Conservation (phyloP, 768 basidiomycete genomes). For the Tricholoma flavovirens region DNA sequence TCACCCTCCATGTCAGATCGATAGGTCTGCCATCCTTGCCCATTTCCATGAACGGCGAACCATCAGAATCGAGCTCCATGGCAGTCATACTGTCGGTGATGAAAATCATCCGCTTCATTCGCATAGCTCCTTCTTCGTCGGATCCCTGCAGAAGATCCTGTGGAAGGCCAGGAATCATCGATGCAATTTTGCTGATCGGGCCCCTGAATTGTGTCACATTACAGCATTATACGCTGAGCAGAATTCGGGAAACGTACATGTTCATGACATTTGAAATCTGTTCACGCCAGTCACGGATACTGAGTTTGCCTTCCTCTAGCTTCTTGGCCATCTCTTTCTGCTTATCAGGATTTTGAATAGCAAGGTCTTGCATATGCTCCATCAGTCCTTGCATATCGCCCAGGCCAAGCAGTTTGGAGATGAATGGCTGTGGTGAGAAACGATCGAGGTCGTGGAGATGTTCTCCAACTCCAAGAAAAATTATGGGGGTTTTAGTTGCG, state of each 20-base stretch:
- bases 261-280: constrained; percentile 98
- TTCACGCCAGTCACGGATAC: constrained; percentile 96
- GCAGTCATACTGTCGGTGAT: constrained; percentile 98
- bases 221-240: constrained; percentile 5
- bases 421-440: constrained; percentile 94
- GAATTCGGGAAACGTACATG: constrained; percentile 54
- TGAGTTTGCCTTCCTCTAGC: constrained; percentile 93
- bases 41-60: constrained; percentile 80
- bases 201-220: constrained; percentile 53
- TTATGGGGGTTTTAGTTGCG: constrained; percentile 97
- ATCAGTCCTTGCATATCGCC: constrained; percentile 96
- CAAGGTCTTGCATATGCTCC: constrained; percentile 98
- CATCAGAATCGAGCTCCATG: constrained; percentile 91
- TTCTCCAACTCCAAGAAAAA: constrained; percentile 97
- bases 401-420: constrained; percentile 91
- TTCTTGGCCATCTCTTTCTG: constrained; percentile 99
- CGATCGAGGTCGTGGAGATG: constrained; percentile 96
- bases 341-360: constrained; percentile 89
- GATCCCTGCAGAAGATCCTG: constrained; percentile 87
- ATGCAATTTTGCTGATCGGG: constrained; percentile 97
- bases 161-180: constrained; percentile 96
- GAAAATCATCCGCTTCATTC: constrained; percentile 97
- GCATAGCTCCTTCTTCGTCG: constrained; percentile 85
- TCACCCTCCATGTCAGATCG: constrained; percentile 87
- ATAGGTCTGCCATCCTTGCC: constrained; percentile 79